phyloP scores from a whole-genome alignment of 1,139 yeast species.

The Nematodospora anomalae region DNA sequence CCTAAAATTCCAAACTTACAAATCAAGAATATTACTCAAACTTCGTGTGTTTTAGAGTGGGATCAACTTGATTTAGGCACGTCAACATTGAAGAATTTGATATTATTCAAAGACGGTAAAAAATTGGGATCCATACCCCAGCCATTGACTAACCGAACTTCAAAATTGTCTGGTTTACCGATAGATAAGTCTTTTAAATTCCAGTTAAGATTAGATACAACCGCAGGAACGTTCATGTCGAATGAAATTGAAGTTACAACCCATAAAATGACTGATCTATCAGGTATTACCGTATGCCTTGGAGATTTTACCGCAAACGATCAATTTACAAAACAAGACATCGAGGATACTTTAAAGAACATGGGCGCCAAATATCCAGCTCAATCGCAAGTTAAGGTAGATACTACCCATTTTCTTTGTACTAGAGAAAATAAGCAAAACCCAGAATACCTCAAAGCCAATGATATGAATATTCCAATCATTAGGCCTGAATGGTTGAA shows the following conservation, averaged over 20 bases:
- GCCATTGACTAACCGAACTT: slow-evolving; percentile 75
- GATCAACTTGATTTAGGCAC: slow-evolving; percentile 83
- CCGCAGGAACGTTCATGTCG: slow-evolving; percentile 82
- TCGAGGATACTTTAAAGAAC: slow-evolving; percentile 58
- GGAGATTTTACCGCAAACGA: slow-evolving; percentile 74
- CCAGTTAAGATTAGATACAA: slow-evolving; percentile 77
- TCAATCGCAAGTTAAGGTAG: slow-evolving; percentile 73
- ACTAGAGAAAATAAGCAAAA: slow-evolving; percentile 61
- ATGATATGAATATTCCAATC: slow-evolving; percentile 85
- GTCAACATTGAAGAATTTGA: slow-evolving; percentile 72
- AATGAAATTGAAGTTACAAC: slow-evolving; percentile 72
- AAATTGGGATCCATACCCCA: slow-evolving; percentile 86
- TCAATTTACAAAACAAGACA: slow-evolving; percentile 58
- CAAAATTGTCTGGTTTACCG: slow-evolving; percentile 88
- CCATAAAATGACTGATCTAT: slow-evolving; percentile 93
- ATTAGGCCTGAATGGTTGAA: slow-evolving; percentile 96
- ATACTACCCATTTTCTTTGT: slow-evolving; percentile 91
- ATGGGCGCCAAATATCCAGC: slow-evolving; percentile 79
- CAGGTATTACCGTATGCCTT: slow-evolving; percentile 89
- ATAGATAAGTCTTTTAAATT: slow-evolving; percentile 81
- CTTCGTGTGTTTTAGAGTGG: slow-evolving; percentile 95
- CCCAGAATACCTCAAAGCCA: slow-evolving; percentile 72
- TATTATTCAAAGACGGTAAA: slow-evolving; percentile 74
- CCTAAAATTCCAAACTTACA: slow-evolving; percentile 76
- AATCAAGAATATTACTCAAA: slow-evolving; percentile 82